A percentile compares a stretch with the other conserved stretches of the same genome.
phyloP scores from a whole-genome alignment of 257 asterid genomes.

The Gentiana macrophylla region DNA sequence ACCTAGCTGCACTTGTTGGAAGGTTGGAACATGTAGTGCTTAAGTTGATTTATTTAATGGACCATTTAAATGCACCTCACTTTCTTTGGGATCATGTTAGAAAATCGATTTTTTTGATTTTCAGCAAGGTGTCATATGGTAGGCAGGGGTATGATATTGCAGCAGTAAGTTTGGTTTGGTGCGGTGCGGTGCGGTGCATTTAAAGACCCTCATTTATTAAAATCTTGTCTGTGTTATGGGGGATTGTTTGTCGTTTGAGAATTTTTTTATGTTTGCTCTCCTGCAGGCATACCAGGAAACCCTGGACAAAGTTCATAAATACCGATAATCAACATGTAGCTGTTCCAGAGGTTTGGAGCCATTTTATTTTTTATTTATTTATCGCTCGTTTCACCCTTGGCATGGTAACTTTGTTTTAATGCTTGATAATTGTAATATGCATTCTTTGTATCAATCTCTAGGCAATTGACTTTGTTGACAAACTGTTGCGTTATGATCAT shows the following conservation, averaged over 20 bases:
- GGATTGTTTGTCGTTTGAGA: slow-evolving; percentile 6
- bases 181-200: no score
- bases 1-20: slow-evolving; percentile 72
- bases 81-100: no score
- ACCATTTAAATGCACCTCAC: no score
- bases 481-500: slow-evolving; percentile 80
- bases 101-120: no score
- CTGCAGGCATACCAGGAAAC: slow-evolving; percentile 37
- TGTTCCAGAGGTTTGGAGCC: slow-evolving; percentile 59
- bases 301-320: slow-evolving; percentile 26
- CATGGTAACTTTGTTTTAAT: background rate
- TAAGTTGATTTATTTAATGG: background rate
- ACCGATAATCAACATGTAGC: slow-evolving; percentile 45
- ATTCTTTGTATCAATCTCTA: slow-evolving; percentile 8
- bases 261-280: slow-evolving; percentile 9
- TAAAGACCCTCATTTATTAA: no score
- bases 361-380: background rate
- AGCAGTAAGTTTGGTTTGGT: no score
- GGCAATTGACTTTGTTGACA: slow-evolving; percentile 97
- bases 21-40: slow-evolving; percentile 25
- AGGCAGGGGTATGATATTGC: no score
- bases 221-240: background rate
- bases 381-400: background rate
- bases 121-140: no score
- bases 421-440: slow-evolving; percentile 1